A percentile compares a stretch with the other conserved stretches of the same genome.
Conservation (phyloP, 2,329 filamentous ascomycete species). For the Colletotrichum incanum region DNA sequence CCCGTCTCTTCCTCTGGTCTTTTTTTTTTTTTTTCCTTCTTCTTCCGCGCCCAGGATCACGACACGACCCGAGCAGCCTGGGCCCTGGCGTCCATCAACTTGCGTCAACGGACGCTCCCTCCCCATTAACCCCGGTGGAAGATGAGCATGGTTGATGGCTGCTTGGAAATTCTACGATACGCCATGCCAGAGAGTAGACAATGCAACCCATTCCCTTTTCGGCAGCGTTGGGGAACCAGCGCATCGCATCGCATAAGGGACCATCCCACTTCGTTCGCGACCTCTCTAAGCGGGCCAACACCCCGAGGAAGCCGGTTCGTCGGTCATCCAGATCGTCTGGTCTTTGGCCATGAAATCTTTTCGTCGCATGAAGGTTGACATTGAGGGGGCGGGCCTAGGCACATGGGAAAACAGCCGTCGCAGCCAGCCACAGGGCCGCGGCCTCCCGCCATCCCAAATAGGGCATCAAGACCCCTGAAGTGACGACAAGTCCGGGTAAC, state of each 20-base stretch:
- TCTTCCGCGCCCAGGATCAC: constrained; percentile 1
- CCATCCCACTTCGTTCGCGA: constrained; percentile 34
- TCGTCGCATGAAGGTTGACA: constrained; percentile 34
- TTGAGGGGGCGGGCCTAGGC: constrained; percentile 14
- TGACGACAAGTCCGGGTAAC: constrained; percentile 81
- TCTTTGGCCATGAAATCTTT: constrained; percentile 13
- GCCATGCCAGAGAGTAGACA: constrained; percentile 19
- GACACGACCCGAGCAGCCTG: constrained; percentile 13
- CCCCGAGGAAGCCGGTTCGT: constrained; percentile 36
- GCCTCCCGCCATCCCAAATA: constrained; percentile 25
- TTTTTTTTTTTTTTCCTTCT: constrained; percentile 17
- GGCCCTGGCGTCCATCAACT: constrained; percentile 32
- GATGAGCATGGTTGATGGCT: constrained; percentile 18
- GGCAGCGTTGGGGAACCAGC: constrained; percentile 27
- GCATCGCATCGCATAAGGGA: constrained; percentile 34
- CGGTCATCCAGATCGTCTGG: constrained; percentile 36
- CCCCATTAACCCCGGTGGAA: constrained; percentile 20
- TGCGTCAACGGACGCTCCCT: constrained; percentile 40
- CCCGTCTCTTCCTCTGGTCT: constrained; percentile 13
- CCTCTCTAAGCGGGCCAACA: constrained; percentile 14
- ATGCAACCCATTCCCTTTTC: constrained; percentile 27
- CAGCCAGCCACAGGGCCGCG: constrained; percentile 12
- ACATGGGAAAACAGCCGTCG: constrained; percentile 11
- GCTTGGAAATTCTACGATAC: constrained; percentile 38
- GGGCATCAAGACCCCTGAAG: constrained; percentile 47